phyloP scores from a whole-genome alignment of 129 eudicot genomes.

The Sambucus nigra region DNA sequence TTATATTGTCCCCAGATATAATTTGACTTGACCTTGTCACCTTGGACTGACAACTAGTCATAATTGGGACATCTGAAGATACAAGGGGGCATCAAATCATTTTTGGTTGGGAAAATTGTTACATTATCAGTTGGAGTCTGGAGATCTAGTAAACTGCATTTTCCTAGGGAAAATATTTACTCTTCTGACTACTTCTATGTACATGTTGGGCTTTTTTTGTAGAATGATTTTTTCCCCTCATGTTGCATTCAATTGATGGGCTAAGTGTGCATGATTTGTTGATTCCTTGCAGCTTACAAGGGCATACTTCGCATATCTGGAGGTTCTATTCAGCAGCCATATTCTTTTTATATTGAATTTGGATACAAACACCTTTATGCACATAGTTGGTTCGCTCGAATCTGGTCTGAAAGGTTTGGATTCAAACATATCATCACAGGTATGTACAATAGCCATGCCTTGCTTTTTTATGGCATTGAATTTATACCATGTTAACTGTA shows the following conservation, averaged over 20 bases:
- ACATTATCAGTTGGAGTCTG: too few relatives aligned
- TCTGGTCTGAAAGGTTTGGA: constrained; percentile 92
- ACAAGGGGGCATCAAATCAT: too few relatives aligned
- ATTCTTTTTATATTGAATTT: constrained; percentile 55
- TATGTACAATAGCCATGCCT: constrained; percentile 20
- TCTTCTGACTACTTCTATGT: too few relatives aligned
- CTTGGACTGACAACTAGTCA: too few relatives aligned
- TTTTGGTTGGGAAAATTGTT: too few relatives aligned
- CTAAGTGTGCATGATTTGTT: neutral
- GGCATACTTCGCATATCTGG: constrained; percentile 93
- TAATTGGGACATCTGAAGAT: too few relatives aligned
- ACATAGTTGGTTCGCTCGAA: constrained; percentile 85
- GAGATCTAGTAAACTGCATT: too few relatives aligned
- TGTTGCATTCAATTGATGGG: neutral
- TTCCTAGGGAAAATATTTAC: too few relatives aligned
- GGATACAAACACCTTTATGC: constrained; percentile 77
- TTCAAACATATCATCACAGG: constrained; percentile 91
- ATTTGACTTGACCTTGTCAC: too few relatives aligned
- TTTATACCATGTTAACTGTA: neutral
- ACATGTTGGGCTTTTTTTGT: neutral
- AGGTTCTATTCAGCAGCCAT: constrained; percentile 89
- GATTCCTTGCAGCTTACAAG: constrained; percentile 61
- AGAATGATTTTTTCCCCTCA: neutral
- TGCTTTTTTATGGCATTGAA: too few relatives aligned
- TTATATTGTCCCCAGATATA: too few relatives aligned